Conservation (phyloP, 139 green algal species). For the Coelastrella sp. region DNA sequence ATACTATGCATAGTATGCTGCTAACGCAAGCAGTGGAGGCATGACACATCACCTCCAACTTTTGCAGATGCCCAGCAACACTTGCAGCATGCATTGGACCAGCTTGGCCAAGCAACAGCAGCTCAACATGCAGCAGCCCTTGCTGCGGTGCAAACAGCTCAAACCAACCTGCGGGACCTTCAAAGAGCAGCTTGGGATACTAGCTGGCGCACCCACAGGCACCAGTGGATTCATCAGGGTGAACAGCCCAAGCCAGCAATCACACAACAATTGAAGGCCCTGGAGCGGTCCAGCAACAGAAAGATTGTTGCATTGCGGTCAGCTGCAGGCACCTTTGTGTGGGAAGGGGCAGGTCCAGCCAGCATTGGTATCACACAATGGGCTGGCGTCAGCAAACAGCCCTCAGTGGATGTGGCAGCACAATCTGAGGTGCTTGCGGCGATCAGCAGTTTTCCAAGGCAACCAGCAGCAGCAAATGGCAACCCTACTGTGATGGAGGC, state of each 20-base stretch:
- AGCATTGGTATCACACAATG: neutral
- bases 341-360: neutral
- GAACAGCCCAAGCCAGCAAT: neutral
- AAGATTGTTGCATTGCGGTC: too few relatives aligned
- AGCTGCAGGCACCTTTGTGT: neutral
- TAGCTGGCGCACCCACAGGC: neutral
- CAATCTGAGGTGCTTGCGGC: slow-evolving; percentile 1
- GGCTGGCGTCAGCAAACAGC: neutral
- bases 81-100: too few relatives aligned
- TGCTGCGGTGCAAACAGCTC: too few relatives aligned
- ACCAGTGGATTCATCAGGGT: neutral
- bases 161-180: too few relatives aligned
- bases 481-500: too few relatives aligned
- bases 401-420: neutral
- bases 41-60: too few relatives aligned
- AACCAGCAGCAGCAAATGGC: neutral
- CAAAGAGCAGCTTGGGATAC: too few relatives aligned
- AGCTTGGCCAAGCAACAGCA: too few relatives aligned
- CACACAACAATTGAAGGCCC: neutral
- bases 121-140: neutral
- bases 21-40: too few relatives aligned
- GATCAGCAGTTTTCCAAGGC: neutral
- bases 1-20: too few relatives aligned
- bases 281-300: too few relatives aligned
- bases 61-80: too few relatives aligned